These are phyloP conservation scores for Jasminum sambac DNA, from an alignment of 257 asterid species.

Conservation along the genomic window DNA sequence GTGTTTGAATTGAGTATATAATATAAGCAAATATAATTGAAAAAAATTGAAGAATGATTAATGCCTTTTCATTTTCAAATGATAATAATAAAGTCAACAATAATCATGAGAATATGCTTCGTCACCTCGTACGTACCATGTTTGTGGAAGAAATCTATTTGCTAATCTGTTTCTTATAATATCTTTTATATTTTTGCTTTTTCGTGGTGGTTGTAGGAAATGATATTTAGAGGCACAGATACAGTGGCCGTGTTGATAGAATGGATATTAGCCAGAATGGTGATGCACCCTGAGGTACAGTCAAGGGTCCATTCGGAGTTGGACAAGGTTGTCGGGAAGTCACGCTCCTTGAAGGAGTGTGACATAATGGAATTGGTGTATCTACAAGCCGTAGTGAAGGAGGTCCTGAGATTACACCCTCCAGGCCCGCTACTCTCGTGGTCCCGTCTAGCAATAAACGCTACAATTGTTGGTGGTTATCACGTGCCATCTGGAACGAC, in stretches of 20 bases:
- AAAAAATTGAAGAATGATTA: too few relatives aligned
- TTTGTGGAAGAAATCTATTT: neutral
- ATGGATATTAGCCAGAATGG: slow-evolving; percentile 80
- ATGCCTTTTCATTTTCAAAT: too few relatives aligned
- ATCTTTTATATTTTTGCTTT: neutral
- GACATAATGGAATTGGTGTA: slow-evolving; percentile 50
- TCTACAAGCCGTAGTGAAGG: slow-evolving; percentile 73
- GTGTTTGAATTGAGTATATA: too few relatives aligned
- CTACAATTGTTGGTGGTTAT: slow-evolving; percentile 58
- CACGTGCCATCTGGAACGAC: slow-evolving; percentile 77
- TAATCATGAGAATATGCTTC: slow-evolving; percentile 18
- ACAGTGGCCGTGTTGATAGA: slow-evolving; percentile 71
- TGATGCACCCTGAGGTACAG: slow-evolving; percentile 62
- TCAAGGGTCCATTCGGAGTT: slow-evolving; percentile 59
- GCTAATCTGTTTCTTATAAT: neutral
- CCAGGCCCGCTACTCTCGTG: slow-evolving; percentile 92
- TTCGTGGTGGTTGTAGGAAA: slow-evolving; percentile 46
- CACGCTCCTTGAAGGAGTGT: slow-evolving; percentile 51
- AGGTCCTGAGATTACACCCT: slow-evolving; percentile 71
- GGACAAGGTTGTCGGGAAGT: slow-evolving; percentile 52
- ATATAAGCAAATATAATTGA: too few relatives aligned
- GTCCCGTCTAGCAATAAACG: slow-evolving; percentile 70
- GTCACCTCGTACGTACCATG: slow-evolving; percentile 15
- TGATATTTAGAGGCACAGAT: slow-evolving; percentile 90
- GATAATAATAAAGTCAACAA: neutral